A percentile compares a stretch with the other conserved stretches of the same genome.
Evolutionary conservation across 495 filamentous ascomycete genomes (phyloP).

Genomic region (Darksidea phi): DNA sequence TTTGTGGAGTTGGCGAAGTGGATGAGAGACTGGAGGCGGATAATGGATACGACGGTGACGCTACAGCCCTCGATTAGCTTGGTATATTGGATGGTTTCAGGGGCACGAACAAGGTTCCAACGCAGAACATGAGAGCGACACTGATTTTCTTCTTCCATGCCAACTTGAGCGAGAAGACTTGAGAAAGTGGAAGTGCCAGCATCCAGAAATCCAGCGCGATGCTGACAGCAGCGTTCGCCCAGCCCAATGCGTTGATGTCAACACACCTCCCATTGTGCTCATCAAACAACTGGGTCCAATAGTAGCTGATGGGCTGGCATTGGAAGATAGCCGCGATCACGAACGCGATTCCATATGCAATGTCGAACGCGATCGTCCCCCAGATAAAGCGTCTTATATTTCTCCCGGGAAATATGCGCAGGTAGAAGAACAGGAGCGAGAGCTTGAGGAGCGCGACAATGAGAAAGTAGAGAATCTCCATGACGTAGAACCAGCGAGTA

Average conservation of each 20-base stretch:
- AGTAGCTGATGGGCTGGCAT: slow-evolving; percentile 45
- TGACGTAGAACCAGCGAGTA: slow-evolving; percentile 23
- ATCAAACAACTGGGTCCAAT: slow-evolving; percentile 36
- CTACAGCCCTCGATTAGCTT: slow-evolving; percentile 21
- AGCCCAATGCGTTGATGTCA: slow-evolving; percentile 31
- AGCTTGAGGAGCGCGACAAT: slow-evolving; percentile 45
- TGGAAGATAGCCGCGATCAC: slow-evolving; percentile 47
- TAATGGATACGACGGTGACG: slow-evolving; percentile 47
- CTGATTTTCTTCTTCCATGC: slow-evolving; percentile 51
- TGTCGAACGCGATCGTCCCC: slow-evolving; percentile 41
- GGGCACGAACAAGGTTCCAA: slow-evolving; percentile 52
- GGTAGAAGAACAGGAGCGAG: slow-evolving; percentile 52
- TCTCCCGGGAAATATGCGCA: slow-evolving; percentile 49
- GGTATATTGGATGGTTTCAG: not conserved
- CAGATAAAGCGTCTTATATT: slow-evolving; percentile 38
- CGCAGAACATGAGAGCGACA: slow-evolving; percentile 55
- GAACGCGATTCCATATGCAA: slow-evolving; percentile 44
- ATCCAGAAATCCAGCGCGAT: slow-evolving; percentile 37
- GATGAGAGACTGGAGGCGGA: slow-evolving; percentile 45
- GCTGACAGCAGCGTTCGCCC: slow-evolving; percentile 32
- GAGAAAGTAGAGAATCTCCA: slow-evolving; percentile 42
- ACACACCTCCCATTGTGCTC: slow-evolving; percentile 32
- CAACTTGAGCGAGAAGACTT: slow-evolving; percentile 49
- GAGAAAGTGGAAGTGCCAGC: slow-evolving; percentile 48
- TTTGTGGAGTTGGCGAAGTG: slow-evolving; percentile 41